A percentile compares a stretch with the other conserved stretches of the same genome.
phyloP scores from a whole-genome alignment of 2,329 filamentous ascomycete species.

The Nemania sp. region DNA sequence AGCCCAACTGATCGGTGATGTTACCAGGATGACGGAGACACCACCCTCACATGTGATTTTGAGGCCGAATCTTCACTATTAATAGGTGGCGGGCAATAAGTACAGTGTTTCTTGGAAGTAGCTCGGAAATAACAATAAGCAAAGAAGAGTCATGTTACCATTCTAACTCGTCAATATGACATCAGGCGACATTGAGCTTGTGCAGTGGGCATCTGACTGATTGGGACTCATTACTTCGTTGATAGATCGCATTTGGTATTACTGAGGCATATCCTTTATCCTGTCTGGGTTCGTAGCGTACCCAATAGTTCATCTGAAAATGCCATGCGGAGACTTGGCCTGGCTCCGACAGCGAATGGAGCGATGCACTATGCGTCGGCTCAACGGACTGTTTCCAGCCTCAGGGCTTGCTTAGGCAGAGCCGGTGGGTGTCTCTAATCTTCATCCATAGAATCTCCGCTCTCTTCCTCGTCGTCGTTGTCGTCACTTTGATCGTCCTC shows the following conservation, averaged over 20 bases:
- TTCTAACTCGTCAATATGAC: neutral
- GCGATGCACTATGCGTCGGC: constrained; percentile 22
- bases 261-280: neutral
- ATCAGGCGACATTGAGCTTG: neutral
- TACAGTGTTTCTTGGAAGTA: neutral
- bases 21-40: constrained; percentile 7
- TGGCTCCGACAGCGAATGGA: constrained; percentile 18
- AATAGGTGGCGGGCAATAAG: neutral
- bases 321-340: constrained; percentile 9
- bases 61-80: neutral
- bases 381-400: constrained; percentile 23
- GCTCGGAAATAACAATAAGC: constrained; percentile 2
- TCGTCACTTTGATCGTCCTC: constrained; percentile 50
- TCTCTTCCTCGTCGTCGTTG: constrained; percentile 41
- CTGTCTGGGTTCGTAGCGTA: neutral
- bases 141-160: neutral
- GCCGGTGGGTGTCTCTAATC: constrained; percentile 44
- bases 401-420: constrained; percentile 8
- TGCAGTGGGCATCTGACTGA: neutral
- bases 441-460: constrained; percentile 61
- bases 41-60: constrained; percentile 12
- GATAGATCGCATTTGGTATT: neutral
- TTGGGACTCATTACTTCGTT: neutral
- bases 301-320: constrained; percentile 5
- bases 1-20: neutral